Evolutionary conservation across 805 yeast species (phyloP).

Genomic region (Candida taoyuanica): DNA sequence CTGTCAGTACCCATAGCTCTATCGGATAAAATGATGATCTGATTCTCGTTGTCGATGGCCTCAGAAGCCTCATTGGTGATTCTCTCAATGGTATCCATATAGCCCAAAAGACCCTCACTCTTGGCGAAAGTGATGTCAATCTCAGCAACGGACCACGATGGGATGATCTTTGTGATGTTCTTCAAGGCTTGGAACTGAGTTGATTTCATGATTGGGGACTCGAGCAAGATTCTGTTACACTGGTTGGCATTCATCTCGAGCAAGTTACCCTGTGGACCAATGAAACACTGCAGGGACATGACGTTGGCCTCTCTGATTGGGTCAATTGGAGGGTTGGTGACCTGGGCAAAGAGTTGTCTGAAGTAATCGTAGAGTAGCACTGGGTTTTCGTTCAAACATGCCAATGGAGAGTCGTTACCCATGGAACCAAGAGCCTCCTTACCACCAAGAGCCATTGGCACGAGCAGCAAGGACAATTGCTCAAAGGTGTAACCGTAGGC

Average conservation of each 20-base stretch:
- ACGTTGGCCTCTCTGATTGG: constrained; percentile 96
- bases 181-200: constrained; percentile 71
- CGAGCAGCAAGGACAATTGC: constrained; percentile 75
- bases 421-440: constrained; percentile 96
- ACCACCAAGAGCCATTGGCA: constrained; percentile 90
- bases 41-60: constrained; percentile 72
- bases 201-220: constrained; percentile 76
- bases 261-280: constrained; percentile 97
- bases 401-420: constrained; percentile 97
- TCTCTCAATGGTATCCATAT: constrained; percentile 77
- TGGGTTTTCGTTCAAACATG: constrained; percentile 92
- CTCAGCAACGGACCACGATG: constrained; percentile 76
- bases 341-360: constrained; percentile 95
- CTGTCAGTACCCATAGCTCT: constrained; percentile 53
- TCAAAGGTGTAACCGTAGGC: constrained; percentile 95
- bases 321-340: constrained; percentile 97
- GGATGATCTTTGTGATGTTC: constrained; percentile 69
- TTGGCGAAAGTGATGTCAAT: constrained; percentile 89
- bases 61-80: constrained; percentile 83
- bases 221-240: constrained; percentile 80
- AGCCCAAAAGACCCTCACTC: constrained; percentile 80
- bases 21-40: constrained; percentile 76
- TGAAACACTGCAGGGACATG: constrained; percentile 94
- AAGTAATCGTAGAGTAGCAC: constrained; percentile 87
- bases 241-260: constrained; percentile 89